Evolutionary conservation across 495 filamentous ascomycete species (phyloP).

Genomic region (Aspergillus affinis): DNA sequence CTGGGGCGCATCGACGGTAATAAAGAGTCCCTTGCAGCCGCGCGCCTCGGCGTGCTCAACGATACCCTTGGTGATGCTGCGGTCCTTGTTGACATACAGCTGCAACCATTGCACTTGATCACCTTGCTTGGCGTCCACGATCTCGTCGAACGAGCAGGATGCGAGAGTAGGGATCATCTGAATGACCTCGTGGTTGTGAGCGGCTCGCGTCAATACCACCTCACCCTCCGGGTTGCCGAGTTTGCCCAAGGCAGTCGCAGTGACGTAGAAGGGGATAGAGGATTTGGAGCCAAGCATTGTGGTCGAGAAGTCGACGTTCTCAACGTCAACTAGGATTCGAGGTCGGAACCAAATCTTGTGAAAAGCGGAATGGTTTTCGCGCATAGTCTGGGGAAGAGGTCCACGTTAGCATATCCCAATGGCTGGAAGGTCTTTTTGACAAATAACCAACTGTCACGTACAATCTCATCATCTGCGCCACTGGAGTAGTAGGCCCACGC

Average conservation of each 20-base stretch:
- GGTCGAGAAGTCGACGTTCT: slow-evolving; percentile 78
- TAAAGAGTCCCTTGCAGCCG: slow-evolving; percentile 95
- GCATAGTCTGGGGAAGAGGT: slow-evolving; percentile 68
- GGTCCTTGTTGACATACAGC: slow-evolving; percentile 97
- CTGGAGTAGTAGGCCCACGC: slow-evolving; percentile 98
- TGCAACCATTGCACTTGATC: slow-evolving; percentile 96
- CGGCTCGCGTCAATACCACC: slow-evolving; percentile 81
- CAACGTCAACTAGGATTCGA: slow-evolving; percentile 79
- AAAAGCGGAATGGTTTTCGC: slow-evolving; percentile 94
- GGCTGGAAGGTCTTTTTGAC: not conserved
- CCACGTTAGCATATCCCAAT: not conserved
- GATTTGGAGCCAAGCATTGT: slow-evolving; percentile 88
- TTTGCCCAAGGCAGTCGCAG: slow-evolving; percentile 89
- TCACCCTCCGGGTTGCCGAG: slow-evolving; percentile 87
- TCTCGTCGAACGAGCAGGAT: slow-evolving; percentile 96
- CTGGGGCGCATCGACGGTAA: slow-evolving; percentile 97
- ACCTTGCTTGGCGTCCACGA: slow-evolving; percentile 76
- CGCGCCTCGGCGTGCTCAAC: slow-evolving; percentile 87
- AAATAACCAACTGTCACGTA: slow-evolving; percentile 41
- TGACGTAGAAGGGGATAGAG: slow-evolving; percentile 86
- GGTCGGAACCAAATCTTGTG: slow-evolving; percentile 98
- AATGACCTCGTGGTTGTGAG: slow-evolving; percentile 79
- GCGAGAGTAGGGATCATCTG: slow-evolving; percentile 99
- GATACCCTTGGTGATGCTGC: slow-evolving; percentile 85
- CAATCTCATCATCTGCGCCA: slow-evolving; percentile 96